Evolutionary conservation across 495 filamentous ascomycete genomes (phyloP), one percentile per base, ranked within the genome.

Genomic region (Penicillium psychrofluorescens): DNA sequence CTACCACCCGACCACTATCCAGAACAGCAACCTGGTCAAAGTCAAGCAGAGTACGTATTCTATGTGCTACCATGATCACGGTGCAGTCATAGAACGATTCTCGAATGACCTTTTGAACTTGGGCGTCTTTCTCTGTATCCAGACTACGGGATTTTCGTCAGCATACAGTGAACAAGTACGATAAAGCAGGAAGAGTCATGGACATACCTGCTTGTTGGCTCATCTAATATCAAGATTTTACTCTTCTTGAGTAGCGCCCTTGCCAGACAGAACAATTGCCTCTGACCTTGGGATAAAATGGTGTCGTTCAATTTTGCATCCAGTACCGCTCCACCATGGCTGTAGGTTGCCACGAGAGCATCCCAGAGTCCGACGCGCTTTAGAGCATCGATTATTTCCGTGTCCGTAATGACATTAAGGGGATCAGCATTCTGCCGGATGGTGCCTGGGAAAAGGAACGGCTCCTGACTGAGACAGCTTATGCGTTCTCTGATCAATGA

Each of bases 21-120:
- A 95, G 63, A 8, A 95, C 86, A 10, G 90, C 72, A 10, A 95
- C 87, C 66, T 86, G 90, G 63, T 95, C 87, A 54, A 92, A 92
- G 55, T 94, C 89, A 29, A 84, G 79, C 45, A 95, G 85, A 0
- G 86, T 92, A 46, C 89, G 82, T 39, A 95, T 68, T 8, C 89
- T 77, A 64, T 95, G 89, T 12, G 89, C 88, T 48, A 95, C 91
- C 7, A 87, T 90, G 46, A 90, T 85, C 49, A 89, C 85, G 8
- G 90, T 95, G 54, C 81, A 86, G 43, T 78, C 79, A 38, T 60
- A 56, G 41, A 95, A 74, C 11, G 31, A 33, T 58, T 89, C 81
- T 31, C 83, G 78, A 47, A 95, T 85, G 2, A 89, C 89, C 39
- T 80, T 79, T 58, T 95, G 89, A 45, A 95, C 90, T 58, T 88